phyloP scores from a whole-genome alignment of 2,329 filamentous ascomycete species.

The Penicillium sp. region DNA sequence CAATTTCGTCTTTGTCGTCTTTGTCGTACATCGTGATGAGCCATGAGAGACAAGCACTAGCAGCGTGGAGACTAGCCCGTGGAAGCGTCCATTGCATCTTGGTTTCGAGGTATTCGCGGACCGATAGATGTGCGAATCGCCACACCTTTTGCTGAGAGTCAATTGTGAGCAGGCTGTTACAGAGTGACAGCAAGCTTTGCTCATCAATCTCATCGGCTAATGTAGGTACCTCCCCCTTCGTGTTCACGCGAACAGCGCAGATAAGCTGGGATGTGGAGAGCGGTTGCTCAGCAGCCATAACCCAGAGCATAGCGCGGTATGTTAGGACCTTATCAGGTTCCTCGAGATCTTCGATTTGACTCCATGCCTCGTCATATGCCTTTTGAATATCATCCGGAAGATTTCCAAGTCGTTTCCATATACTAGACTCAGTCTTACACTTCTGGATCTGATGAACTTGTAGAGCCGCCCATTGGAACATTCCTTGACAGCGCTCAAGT shows the following conservation, averaged over 20 bases:
- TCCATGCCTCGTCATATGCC: conserved; percentile 11
- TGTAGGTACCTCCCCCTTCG: neutral
- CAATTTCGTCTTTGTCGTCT: neutral
- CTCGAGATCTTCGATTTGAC: conserved; percentile 3
- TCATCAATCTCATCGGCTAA: conserved; percentile 2
- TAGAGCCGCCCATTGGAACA: conserved; percentile 17
- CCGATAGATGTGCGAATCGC: conserved; percentile 14
- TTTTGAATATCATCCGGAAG: conserved; percentile 11
- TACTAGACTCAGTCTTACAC: conserved; percentile 2
- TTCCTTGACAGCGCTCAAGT: conserved; percentile 7
- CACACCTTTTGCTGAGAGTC: conserved; percentile 10
- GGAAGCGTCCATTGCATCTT: neutral
- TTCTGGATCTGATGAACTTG: conserved; percentile 12
- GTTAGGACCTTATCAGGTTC: conserved; percentile 3
- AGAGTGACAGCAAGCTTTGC: conserved; percentile 9
- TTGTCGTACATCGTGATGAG: conserved; percentile 7
- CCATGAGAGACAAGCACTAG: conserved; percentile 6
- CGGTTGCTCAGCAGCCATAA: conserved; percentile 3
- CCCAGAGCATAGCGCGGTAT: conserved; percentile 10
- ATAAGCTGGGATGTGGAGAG: conserved; percentile 2
- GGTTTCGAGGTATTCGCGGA: conserved; percentile 12
- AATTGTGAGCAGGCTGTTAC: conserved; percentile 10
- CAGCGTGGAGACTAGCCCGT: conserved; percentile 1
- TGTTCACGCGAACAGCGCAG: conserved; percentile 6
- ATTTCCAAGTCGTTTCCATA: conserved; percentile 5